Evolutionary conservation across 257 asterid species (phyloP).

Genomic region (Solanum chiquidenum): DNA sequence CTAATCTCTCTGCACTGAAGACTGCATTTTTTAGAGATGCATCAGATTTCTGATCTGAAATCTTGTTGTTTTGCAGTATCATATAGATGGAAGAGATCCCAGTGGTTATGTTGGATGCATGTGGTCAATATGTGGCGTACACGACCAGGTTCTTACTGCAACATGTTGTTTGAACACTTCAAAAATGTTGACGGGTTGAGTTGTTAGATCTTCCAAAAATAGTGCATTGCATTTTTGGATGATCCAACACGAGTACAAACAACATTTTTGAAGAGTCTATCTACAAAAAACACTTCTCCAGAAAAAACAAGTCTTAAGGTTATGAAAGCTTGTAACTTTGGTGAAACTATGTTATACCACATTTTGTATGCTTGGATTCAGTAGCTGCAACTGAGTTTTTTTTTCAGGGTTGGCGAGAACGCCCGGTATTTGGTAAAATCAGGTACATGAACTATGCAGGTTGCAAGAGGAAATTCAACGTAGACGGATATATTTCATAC

Average conservation of each 20-base stretch:
- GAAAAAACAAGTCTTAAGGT: background rate
- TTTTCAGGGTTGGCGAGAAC: conserved; percentile 77
- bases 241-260: background rate
- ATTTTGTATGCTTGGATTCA: background rate
- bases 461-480: conserved; percentile 91
- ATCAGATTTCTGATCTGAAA: background rate
- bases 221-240: background rate
- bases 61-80: conserved; percentile 42
- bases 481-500: conserved; percentile 67
- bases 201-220: background rate
- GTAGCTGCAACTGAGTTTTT: background rate
- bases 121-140: conserved; percentile 98
- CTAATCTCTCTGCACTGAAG: background rate
- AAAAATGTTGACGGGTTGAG: background rate
- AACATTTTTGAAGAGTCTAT: background rate
- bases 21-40: background rate
- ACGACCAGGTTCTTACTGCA: conserved; percentile 61
- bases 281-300: background rate
- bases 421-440: conserved; percentile 79
- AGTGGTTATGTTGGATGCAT: conserved; percentile 97
- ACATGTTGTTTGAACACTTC: background rate
- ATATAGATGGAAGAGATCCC: conserved; percentile 92
- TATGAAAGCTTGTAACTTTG: background rate
- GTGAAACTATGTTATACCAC: background rate
- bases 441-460: conserved; percentile 94